A percentile compares a stretch with the other conserved stretches of the same genome.
Conservation (phyloP, 345 rosid genomes). For the Nasturtium officinale region DNA sequence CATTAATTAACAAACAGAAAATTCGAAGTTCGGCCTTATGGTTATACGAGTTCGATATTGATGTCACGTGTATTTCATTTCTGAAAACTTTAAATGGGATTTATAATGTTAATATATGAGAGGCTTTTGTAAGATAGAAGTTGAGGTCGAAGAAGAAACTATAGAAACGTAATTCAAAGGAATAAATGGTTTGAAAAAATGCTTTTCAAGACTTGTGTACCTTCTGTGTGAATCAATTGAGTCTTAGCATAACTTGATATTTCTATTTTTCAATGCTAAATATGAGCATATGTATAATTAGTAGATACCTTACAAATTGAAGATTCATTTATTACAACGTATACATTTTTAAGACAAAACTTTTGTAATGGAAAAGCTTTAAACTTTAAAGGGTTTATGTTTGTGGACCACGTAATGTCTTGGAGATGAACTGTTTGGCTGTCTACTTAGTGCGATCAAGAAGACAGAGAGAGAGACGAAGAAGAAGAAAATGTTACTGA, state of each 20-base stretch:
- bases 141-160: not conserved
- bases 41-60: not conserved
- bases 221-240: not conserved
- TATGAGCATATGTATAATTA: constrained; percentile 5
- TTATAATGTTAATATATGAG: not conserved
- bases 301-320: constrained; percentile 22
- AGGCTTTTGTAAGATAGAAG: not conserved
- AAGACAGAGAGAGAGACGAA: constrained; percentile 27
- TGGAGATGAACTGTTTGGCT: constrained; percentile 32
- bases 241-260: not conserved
- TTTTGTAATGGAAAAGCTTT: constrained; percentile 40
- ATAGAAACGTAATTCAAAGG: not conserved
- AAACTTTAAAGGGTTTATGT: constrained; percentile 34
- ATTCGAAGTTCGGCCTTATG: not conserved
- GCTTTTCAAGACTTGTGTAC: not conserved
- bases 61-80: not conserved
- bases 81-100: not conserved
- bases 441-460: constrained; percentile 47
- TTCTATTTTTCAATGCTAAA: not conserved
- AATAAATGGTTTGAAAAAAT: not conserved
- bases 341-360: constrained; percentile 35
- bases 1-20: not conserved
- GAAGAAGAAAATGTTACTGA: constrained; percentile 37
- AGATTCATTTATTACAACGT: constrained; percentile 40
- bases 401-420: constrained; percentile 42